Conservation (phyloP, 768 basidiomycete species). For the Auricularia heimuer region DNA sequence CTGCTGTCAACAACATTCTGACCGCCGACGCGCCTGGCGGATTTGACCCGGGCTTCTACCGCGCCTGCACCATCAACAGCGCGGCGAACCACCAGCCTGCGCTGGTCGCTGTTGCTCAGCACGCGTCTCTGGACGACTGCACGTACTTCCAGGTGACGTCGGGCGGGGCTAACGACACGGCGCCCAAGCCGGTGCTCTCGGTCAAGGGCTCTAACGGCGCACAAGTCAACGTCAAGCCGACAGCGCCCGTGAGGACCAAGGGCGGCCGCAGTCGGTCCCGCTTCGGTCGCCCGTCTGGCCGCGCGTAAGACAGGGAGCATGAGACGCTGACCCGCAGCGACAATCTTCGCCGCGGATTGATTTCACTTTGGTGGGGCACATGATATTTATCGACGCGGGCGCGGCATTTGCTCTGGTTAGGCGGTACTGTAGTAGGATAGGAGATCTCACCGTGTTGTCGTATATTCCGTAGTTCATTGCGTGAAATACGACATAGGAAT, state of each 20-base stretch:
- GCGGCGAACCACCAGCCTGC: constrained; percentile 42
- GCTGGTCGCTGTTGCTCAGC: constrained; percentile 39
- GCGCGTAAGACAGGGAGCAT: not conserved
- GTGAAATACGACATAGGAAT: not conserved
- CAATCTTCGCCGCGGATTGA: too few species aligned
- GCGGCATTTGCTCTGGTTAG: not conserved
- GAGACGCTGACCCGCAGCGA: not conserved
- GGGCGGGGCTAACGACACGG: not conserved
- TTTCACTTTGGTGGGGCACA: not conserved
- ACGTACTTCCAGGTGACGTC: not conserved
- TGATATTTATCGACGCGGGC: not conserved
- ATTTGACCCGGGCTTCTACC: constrained; percentile 11
- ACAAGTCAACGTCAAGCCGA: not conserved
- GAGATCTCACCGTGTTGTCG: not conserved
- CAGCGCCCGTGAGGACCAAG: not conserved
- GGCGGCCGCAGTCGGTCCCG: not conserved
- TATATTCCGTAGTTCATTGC: not conserved
- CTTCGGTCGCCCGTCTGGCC: not conserved
- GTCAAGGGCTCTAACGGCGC: not conserved
- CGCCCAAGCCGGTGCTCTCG: not conserved
- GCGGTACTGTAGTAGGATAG: too few species aligned
- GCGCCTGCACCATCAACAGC: constrained; percentile 23
- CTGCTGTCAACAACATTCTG: constrained; percentile 1
- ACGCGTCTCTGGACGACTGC: constrained; percentile 16
- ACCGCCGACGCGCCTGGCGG: not conserved